Conservation (phyloP, 208 protist genomes). For the Herpetomonas samuelpessoai region DNA sequence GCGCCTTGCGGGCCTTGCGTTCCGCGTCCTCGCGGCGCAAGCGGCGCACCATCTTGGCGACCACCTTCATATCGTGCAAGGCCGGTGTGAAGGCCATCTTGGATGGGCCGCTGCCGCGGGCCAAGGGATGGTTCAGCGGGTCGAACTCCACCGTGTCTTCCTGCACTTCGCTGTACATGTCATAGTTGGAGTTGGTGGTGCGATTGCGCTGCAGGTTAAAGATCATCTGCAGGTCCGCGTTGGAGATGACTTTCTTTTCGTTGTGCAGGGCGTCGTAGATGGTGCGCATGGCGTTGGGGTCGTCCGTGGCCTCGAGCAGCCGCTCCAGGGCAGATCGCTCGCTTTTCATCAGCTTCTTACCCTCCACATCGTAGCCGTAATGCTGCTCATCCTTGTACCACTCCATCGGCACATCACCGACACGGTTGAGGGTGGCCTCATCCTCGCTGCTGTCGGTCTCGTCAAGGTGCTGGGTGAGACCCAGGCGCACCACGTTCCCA, state of each 20-base stretch:
- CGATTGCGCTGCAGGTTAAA: constrained; percentile 93
- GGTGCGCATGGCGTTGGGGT: constrained; percentile 89
- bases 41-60: constrained; percentile 89
- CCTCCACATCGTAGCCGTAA: constrained; percentile 92
- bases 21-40: constrained; percentile 57
- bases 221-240: constrained; percentile 91
- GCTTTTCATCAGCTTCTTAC: constrained; percentile 88
- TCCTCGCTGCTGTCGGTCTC: constrained; percentile 91
- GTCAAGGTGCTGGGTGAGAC: constrained; percentile 70
- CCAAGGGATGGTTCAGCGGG: constrained; percentile 90
- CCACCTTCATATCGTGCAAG: constrained; percentile 88
- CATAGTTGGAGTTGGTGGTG: constrained; percentile 81
- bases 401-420: constrained; percentile 93
- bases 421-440: constrained; percentile 86
- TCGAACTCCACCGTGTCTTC: constrained; percentile 87
- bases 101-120: constrained; percentile 73
- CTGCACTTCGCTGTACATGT: constrained; percentile 88
- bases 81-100: constrained; percentile 85
- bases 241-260: constrained; percentile 85
- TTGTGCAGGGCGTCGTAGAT: constrained; percentile 92
- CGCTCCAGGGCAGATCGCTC: constrained; percentile 85
- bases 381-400: constrained; percentile 95
- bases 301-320: constrained; percentile 90
- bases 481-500: constrained; percentile 53
- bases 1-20: constrained; percentile 19